Evolutionary conservation across 2,329 filamentous ascomycete species (phyloP), one percentile per base, ranked within the genome.

Genomic region (Cladophialophora bantiana): DNA sequence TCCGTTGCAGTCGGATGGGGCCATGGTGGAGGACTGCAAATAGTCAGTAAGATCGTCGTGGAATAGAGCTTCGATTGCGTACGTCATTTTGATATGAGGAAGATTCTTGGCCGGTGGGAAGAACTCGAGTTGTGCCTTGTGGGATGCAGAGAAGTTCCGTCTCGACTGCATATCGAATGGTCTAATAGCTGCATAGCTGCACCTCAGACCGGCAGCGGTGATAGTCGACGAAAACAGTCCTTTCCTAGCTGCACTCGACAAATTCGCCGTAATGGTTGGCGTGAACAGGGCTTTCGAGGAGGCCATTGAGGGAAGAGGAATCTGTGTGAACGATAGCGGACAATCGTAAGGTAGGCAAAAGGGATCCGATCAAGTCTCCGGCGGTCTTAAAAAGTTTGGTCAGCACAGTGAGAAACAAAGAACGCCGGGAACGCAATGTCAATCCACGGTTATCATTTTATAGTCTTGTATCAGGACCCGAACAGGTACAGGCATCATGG

Each of bases 21-120:
- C 71, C 72, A 74, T 69, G 72, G 64, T 62, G 73, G 54, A 55
- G 69, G 68, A 67, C 89, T 85, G 68, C 34, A 18, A 54, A n/a
- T 15, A 58, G 52, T 58, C 65, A 53, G 56, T 48, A 31, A 10
- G 36, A 63, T 34, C 10, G 45, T 70, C 12, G 58, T 38, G n/a
- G 45, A 36, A 42, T 34, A 20, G 20, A 15, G 38, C 10, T 2
- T 10, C 15, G 13, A 7, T 38, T 10, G 38, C 69, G 36, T 65
- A 72, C 67, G 72, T 74, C 35, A 69, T 5, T 64, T 73, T 73
- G 65, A 73, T 74, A 57, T 73, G 64, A 85, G 82, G 20, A 84
- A 79, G 2, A 87, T 89, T 72, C 85, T 85, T 68, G 79, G 75
- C 32, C 1, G 89, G 88, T 72, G 90, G 90, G 78, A 89, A 87